These are phyloP conservation scores for Echinosophora koreensis DNA, from an alignment of 306 rosid species.

Conservation along the genomic window DNA sequence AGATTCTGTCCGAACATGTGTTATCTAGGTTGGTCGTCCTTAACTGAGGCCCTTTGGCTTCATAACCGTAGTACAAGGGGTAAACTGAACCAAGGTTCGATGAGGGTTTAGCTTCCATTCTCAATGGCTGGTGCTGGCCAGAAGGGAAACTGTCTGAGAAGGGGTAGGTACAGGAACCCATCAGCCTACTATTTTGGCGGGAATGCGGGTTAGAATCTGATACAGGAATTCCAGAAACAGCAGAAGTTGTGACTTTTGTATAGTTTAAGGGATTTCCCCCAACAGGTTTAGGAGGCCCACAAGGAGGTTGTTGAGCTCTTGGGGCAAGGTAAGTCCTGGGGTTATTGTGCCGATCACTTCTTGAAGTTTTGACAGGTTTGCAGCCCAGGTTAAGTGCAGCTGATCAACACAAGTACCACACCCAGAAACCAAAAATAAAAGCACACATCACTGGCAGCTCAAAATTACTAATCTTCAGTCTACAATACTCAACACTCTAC, in stretches of 20 bases:
- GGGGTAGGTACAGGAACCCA: constrained; percentile 57
- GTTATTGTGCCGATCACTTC: constrained; percentile 94
- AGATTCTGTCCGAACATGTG: constrained; percentile 56
- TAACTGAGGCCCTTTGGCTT: constrained; percentile 53
- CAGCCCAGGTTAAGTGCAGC: constrained; percentile 99
- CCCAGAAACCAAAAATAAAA: constrained; percentile 47
- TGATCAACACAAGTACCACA: constrained; percentile 52
- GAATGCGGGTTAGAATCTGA: constrained; percentile 60
- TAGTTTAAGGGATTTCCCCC: constrained; percentile 65
- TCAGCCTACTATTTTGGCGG: constrained; percentile 53
- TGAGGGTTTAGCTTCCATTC: constrained; percentile 57
- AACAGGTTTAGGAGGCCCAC: constrained; percentile 58
- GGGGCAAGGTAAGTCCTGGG: constrained; percentile 87
- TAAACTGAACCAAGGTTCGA: constrained; percentile 78
- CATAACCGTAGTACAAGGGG: constrained; percentile 82
- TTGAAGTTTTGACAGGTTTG: constrained; percentile 86
- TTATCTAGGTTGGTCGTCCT: constrained; percentile 51
- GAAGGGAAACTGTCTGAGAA: constrained; percentile 59
- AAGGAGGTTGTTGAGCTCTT: constrained; percentile 67
- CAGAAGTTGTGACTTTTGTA: constrained; percentile 51
- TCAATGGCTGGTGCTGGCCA: constrained; percentile 57
- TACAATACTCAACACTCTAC: neutral
- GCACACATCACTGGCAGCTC: constrained; percentile 51
- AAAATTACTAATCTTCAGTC: constrained; percentile 38
- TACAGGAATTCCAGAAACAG: constrained; percentile 49